Evolutionary conservation across 306 rosid genomes (phyloP).

Genomic region (Glycine tomentella): DNA sequence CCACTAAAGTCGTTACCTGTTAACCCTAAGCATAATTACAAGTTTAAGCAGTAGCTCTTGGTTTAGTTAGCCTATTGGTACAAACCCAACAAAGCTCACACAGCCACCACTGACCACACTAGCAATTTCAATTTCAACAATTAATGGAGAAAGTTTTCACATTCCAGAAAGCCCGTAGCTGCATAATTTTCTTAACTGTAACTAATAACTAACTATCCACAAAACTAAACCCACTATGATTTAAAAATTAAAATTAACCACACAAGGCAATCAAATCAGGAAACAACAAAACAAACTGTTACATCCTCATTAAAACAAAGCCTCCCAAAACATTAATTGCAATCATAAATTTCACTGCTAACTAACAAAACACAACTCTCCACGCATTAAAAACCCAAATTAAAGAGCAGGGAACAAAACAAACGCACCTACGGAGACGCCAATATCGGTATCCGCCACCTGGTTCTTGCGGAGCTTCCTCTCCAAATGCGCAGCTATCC

Average conservation of each 20-base stretch:
- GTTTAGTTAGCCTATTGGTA: neutral
- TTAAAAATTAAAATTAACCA: neutral
- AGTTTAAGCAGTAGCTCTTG: neutral
- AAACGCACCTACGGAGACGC: conserved; percentile 94
- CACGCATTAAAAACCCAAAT: neutral
- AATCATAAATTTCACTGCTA: neutral
- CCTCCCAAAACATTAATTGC: neutral
- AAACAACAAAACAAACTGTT: conserved; percentile 7
- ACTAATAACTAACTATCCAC: neutral
- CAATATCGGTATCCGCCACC: conserved; percentile 98
- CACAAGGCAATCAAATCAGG: conserved; percentile 8
- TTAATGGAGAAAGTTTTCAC: neutral
- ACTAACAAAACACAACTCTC: neutral
- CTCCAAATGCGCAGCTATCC: conserved; percentile 99
- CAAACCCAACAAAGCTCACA: neutral
- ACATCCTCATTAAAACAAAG: conserved; percentile 4
- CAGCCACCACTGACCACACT: neutral
- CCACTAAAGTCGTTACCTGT: too few species aligned
- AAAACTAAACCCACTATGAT: neutral
- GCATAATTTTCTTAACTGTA: neutral
- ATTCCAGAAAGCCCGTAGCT: neutral
- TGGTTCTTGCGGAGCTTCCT: conserved; percentile 98
- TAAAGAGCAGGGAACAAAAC: conserved; percentile 11
- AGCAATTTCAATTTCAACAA: neutral
- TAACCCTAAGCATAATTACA: conserved; percentile 1